These are phyloP conservation scores for Wickerhamomyces kurtzmanii DNA, from an alignment of 805 yeast genomes.

Conservation along the genomic window DNA sequence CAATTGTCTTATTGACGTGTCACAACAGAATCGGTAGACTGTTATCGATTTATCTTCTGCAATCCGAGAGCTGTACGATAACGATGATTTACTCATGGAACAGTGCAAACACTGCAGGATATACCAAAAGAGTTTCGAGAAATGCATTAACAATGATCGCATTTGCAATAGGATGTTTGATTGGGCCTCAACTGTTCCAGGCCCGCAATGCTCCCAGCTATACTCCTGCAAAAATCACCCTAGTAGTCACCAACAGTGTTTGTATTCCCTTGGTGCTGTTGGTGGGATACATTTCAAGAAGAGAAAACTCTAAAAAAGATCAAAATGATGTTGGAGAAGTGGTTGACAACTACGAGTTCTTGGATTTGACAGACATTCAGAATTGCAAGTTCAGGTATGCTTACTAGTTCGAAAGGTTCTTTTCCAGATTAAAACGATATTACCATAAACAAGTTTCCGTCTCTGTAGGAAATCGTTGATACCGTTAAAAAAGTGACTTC, in stretches of 20 bases:
- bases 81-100: constrained; percentile 55
- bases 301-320: constrained; percentile 45
- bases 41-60: constrained; percentile 36
- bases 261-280: constrained; percentile 32
- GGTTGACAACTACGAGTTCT: constrained; percentile 30
- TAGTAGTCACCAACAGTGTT: constrained; percentile 39
- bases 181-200: constrained; percentile 58
- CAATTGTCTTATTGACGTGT: constrained; percentile 31
- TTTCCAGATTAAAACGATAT: too few species aligned
- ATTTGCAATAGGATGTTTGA: constrained; percentile 47
- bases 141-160: constrained; percentile 47
- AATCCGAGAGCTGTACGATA: constrained; percentile 49
- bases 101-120: constrained; percentile 52
- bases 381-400: constrained; percentile 49
- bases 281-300: constrained; percentile 30
- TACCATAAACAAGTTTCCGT: too few species aligned
- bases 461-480: too few species aligned
- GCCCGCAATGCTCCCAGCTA: constrained; percentile 40
- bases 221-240: constrained; percentile 46
- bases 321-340: constrained; percentile 20
- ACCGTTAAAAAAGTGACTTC: too few species aligned
- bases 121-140: constrained; percentile 44
- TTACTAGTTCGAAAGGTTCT: too few species aligned
- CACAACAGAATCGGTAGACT: constrained; percentile 34
- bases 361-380: constrained; percentile 51